phyloP scores from a whole-genome alignment of 2,329 filamentous ascomycete species.

The Clonostachys rhizophaga region DNA sequence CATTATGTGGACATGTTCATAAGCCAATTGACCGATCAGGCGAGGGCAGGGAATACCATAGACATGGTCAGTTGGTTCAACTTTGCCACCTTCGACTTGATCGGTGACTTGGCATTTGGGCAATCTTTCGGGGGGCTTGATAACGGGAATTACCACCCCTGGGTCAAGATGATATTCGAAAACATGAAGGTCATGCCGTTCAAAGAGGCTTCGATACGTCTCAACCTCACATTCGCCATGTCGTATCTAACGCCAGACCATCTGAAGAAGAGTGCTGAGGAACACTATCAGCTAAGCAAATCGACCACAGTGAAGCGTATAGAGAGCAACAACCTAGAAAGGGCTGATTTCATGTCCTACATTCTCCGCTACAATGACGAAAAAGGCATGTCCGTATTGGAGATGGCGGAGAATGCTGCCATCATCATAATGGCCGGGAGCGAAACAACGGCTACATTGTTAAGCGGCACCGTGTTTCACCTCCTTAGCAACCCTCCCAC shows the following conservation, averaged over 20 bases:
- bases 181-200: too few relatives aligned
- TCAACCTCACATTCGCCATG: too few relatives aligned
- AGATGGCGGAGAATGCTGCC: neutral
- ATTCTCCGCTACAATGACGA: too few relatives aligned
- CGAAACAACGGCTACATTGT: neutral
- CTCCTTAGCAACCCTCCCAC: slow-evolving; percentile 7
- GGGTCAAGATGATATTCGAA: neutral
- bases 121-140: slow-evolving; percentile 8
- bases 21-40: neutral
- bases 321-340: too few relatives aligned
- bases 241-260: too few relatives aligned
- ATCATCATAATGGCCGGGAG: neutral
- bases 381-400: too few relatives aligned
- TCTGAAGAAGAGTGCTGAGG: too few relatives aligned
- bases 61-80: slow-evolving; percentile 16
- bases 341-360: too few relatives aligned
- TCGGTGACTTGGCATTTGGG: slow-evolving; percentile 11
- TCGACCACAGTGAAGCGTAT: too few relatives aligned
- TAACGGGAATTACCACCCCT: slow-evolving; percentile 6
- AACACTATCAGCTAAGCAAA: too few relatives aligned
- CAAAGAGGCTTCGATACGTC: too few relatives aligned
- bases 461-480: neutral
- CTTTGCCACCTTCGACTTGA: slow-evolving; percentile 13
- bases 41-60: slow-evolving; percentile 1
- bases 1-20: slow-evolving; percentile 13